A percentile compares a stretch with the other conserved stretches of the same genome.
These are phyloP conservation scores for Crassisporium funariophilum DNA, from an alignment of 768 basidiomycete genomes.

Conservation along the genomic window DNA sequence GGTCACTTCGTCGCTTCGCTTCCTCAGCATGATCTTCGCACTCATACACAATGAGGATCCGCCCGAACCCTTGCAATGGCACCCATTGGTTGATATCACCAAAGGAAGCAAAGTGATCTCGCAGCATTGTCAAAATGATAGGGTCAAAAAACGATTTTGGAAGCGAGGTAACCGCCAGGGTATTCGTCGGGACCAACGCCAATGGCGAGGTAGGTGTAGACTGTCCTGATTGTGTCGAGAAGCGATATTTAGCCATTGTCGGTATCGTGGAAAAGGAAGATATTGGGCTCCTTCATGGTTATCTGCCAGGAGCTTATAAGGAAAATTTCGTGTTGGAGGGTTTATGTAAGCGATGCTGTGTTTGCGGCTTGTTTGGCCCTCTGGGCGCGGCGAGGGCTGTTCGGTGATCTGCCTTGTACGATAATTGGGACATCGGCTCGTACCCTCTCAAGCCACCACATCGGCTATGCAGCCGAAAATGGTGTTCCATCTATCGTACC, in stretches of 20 bases:
- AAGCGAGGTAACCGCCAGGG: conserved; percentile 78
- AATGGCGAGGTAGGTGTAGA: conserved; percentile 24
- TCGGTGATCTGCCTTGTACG: no score
- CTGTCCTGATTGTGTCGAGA: conserved; percentile 3
- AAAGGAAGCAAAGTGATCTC: conserved; percentile 70
- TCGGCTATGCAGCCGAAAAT: no score
- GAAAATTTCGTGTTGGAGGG: conserved; percentile 9
- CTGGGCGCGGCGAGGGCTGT: no score
- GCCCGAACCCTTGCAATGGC: conserved; percentile 76
- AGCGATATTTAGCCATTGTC: conserved; percentile 15
- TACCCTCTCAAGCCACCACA: no score
- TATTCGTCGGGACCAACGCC: conserved; percentile 61
- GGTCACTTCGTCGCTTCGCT: conserved; percentile 69
- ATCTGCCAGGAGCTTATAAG: not conserved
- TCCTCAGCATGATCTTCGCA: conserved; percentile 61
- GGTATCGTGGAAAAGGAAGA: conserved; percentile 5
- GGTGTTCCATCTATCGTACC: no score
- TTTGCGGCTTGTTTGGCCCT: no score
- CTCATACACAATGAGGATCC: conserved; percentile 82
- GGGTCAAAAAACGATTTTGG: conserved; percentile 81
- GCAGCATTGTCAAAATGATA: conserved; percentile 63
- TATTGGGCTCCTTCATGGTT: no score
- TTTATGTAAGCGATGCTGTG: no score
- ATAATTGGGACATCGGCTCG: no score
- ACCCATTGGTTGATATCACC: conserved; percentile 92